Base-by-base conservation (phyloP, 2,329 filamentous ascomycete species). In the Chrysoporthe puriensis region DNA sequence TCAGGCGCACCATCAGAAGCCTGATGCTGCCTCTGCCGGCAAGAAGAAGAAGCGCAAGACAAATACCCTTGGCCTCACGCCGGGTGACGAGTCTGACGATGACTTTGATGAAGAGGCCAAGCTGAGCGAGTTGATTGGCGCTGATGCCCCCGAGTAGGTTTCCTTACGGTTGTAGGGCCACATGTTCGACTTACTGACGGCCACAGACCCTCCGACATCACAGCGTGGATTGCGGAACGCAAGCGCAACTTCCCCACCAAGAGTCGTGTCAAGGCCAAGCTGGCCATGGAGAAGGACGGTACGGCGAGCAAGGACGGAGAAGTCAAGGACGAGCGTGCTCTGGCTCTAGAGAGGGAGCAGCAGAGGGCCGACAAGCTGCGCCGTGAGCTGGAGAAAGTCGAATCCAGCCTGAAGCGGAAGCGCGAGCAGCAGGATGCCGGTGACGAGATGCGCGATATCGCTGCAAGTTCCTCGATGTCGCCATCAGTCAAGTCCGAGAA, bases 241-340 rank as follows among this genome's bases (percentile, higher is more conserved):
- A 91, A 86, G 75, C 90, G 88, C 71, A 90, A 90, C 63, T 98
- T 88, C 76, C 95, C 95, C 1, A 97, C 94, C 2, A 87, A 88
- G 76, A 87, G 88, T 68, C 89, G 92, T 66, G 82, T 89, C 70
- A 85, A 88, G 69, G 87, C 87, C 71, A 92, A 86, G 78, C 86
- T 87, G 70, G 83, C 84, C 72, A 80, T 79, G 67, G 78, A 80
- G 73, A 79, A 77, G 56, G 73, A 69, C 67, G 84, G 86, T 66
- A 82, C 85, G 26, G 26, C 26, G 66, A 88, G 90, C 75, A 89
- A 91, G 76, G 86, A 88, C 58, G 90, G 86, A 70, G 84, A 86
- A 66, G 81, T 79, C 42, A 83, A 84, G 56, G 66, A 70, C 32
- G 66, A 67, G 36, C 66, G 69, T 70, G 83, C 85, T 67, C 79